Percentiles rank a stretch among this genome's conserved stretches.
Conservation (phyloP, 257 asterid species). For the Jacaranda copaia region DNA sequence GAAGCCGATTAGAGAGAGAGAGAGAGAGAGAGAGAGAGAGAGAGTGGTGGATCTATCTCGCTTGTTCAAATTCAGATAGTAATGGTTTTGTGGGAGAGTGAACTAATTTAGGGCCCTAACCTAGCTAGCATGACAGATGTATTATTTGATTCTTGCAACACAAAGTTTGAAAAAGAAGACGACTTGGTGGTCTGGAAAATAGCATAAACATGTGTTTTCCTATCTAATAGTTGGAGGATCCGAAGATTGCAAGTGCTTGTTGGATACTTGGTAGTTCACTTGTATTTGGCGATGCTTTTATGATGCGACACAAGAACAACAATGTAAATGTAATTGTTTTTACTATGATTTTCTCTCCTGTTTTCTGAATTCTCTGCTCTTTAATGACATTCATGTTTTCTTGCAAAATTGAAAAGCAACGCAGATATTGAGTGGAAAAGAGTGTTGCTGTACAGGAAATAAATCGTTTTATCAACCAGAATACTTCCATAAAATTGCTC, state of each 20-base stretch:
- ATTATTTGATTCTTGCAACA: conserved; percentile 21
- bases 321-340: too few relatives aligned
- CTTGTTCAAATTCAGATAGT: conserved; percentile 17
- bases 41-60: neutral
- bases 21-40: neutral
- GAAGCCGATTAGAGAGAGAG: too few relatives aligned
- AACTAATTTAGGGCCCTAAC: neutral
- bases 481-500: conserved; percentile 12
- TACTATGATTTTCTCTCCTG: too few relatives aligned
- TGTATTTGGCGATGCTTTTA: neutral
- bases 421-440: neutral
- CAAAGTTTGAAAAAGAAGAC: neutral
- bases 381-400: neutral
- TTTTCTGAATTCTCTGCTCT: too few relatives aligned
- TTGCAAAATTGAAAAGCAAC: neutral
- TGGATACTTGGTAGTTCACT: neutral
- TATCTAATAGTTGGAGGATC: too few relatives aligned
- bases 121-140: neutral
- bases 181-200: neutral
- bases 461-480: neutral
- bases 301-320: neutral
- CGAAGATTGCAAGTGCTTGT: neutral
- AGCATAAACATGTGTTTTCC: neutral
- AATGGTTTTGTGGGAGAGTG: neutral
- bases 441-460: conserved; percentile 13